phyloP scores from a whole-genome alignment of 345 rosid species.

The Eucalyptus dawsonii region DNA sequence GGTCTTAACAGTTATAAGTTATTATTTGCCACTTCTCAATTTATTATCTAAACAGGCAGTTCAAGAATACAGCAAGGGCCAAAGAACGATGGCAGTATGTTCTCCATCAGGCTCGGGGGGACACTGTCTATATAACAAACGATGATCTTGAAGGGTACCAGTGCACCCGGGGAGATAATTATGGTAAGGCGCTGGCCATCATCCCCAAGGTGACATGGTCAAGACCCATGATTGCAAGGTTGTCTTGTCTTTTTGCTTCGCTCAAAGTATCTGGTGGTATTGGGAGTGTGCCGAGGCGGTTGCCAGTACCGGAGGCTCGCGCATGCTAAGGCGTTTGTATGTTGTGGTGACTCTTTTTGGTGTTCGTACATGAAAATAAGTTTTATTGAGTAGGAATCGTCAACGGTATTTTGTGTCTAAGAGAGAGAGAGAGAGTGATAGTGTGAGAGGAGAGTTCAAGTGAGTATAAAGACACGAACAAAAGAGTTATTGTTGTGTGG shows the following conservation, averaged over 20 bases:
- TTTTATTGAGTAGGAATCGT: background rate
- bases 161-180: conserved; percentile 9
- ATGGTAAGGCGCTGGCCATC: conserved; percentile 25
- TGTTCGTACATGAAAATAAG: background rate
- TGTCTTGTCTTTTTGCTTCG: conserved; percentile 56
- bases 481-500: background rate
- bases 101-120: conserved; percentile 19
- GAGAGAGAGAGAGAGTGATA: background rate
- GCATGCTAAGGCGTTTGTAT: conserved; percentile 23
- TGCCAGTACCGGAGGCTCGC: conserved; percentile 38
- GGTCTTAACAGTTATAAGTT: background rate
- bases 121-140: conserved; percentile 39
- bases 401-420: background rate
- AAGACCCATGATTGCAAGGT: conserved; percentile 38
- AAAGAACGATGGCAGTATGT: background rate
- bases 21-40: background rate
- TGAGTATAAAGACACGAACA: background rate
- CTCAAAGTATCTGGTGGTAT: conserved; percentile 40
- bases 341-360: background rate
- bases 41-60: conserved; percentile 29
- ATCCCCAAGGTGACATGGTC: conserved; percentile 18
- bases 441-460: background rate
- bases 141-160: conserved; percentile 55
- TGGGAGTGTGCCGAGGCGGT: conserved; percentile 19
- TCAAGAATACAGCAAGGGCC: conserved; percentile 27